Base-by-base conservation (phyloP, 176 grass and related monocot species). In the Zoysia japonica region DNA sequence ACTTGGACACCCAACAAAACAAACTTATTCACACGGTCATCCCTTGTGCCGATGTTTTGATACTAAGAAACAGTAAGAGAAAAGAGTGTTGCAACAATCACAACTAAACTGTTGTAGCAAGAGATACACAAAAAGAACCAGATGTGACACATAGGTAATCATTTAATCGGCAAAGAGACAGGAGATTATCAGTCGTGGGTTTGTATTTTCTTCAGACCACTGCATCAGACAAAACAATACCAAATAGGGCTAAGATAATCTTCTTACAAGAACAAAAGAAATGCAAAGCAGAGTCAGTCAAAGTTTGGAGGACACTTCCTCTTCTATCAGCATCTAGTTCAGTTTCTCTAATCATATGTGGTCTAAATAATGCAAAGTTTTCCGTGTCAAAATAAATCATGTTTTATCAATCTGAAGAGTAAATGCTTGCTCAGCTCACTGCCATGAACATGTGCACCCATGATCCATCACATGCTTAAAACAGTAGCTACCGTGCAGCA, bases 211-310 rank as follows among this genome's bases (percentile, higher is more conserved):
- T 78, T 47, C 16, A 68, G 15, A 17, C 7, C 19, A 16, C 42
- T 46, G 65, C 65, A 68, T 0, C 16, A 59, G 17, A 75, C 53
- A 16, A n/a, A 17, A 60, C 9, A 35, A 48, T 48, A 28, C 10
- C 11, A 10, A 9, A 52, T 52, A 52, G 50, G 14, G 3, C 12
- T 52, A 75, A 61, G 17, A n/a, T 53, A 37, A 56, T 75, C 40
- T 59, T 61, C 11, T 74, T 20, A 12, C 5, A 74, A 43, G 43
- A 61, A 71, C 40, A 47, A 15, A 43, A 62, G 43, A 61, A 13
- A 13, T 59, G 56, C 38, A 76, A 61, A 76, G 46, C 19, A 71
- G n/a, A 76, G 61, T 6, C n/a, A 47, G 28, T n/a, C 73, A 61
- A 60, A 61, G 46, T 41, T 44, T 9, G 42, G 42, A 56, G 20